Evolutionary conservation across 2,329 filamentous ascomycete genomes (phyloP), one percentile per base, ranked within the genome.

Genomic region (Beauveria asiatica): DNA sequence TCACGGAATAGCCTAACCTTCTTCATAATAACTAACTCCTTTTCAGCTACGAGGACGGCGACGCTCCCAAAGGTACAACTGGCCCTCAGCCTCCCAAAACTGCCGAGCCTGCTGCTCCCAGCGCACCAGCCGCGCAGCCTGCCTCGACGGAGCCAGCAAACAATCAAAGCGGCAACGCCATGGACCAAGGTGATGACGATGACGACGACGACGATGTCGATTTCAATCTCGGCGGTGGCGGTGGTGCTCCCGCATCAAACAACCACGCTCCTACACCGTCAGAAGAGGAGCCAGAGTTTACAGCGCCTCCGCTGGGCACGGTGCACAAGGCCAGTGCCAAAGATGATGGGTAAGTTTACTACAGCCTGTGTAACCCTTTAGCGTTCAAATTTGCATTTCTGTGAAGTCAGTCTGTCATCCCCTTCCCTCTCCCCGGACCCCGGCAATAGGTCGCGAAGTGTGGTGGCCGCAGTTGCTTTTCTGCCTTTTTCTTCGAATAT

Each of bases 11-110:
- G 16, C 13, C 33, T 9, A 3, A 9, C 9, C n/a, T 8, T 9
- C 17, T 23, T 51, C n/a, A n/a, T 33, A 51, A 49, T 13, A 17
- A 21, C 55, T 57, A 56, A 53, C 16, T 9, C n/a, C 3, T 16
- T 39, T 39, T 33, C 64, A 88, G 86, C 62, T 88, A 89, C 69
- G 85, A 89, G 64, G 86, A 88, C 65, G 84, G 87, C 53, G 77
- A 76, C 48, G 72, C 78, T 50, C 69, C 78, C 37, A 78, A 79
- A 59, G 64, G 76, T 64, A 67, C 73, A 30, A 62, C 73, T 33
- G 70, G 67, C 25, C 66, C 70, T 8, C 53, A 61, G n/a, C 39
- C 59, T 17, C 25, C 59, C 37, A 56, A 61, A 23, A 48, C 59
- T 11, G 46, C 52, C 8, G 61, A 56, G 51, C 33, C 57, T 30